phyloP scores from a whole-genome alignment of 805 yeast species.

The Candida pseudoglaebosa region DNA sequence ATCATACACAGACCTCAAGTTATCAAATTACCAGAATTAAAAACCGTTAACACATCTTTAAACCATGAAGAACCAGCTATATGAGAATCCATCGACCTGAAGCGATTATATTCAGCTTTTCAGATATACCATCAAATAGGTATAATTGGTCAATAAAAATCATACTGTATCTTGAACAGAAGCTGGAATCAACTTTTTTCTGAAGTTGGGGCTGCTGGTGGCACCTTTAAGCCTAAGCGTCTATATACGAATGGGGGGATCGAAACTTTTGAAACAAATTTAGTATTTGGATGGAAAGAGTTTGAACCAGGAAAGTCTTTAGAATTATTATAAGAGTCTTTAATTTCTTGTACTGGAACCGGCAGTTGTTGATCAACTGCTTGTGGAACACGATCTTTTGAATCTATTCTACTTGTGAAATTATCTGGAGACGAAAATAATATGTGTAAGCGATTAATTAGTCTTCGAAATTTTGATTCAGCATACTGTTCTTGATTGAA shows the following conservation, averaged over 20 bases:
- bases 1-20: too few relatives aligned
- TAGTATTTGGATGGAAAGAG: background rate
- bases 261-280: slow-evolving; percentile 6
- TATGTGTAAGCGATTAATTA: background rate
- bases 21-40: too few relatives aligned
- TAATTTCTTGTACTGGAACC: background rate
- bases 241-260: slow-evolving; percentile 14
- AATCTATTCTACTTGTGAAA: background rate
- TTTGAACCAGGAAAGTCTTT: background rate
- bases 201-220: background rate
- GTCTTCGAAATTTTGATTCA: background rate
- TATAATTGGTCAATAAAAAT: too few relatives aligned
- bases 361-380: background rate
- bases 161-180: too few relatives aligned
- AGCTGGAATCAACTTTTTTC: background rate
- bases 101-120: too few relatives aligned
- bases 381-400: background rate
- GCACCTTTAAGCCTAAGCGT: slow-evolving; percentile 9
- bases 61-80: too few relatives aligned
- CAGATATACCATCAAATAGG: too few relatives aligned
- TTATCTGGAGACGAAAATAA: background rate
- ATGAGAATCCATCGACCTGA: too few relatives aligned
- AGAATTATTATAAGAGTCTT: background rate
- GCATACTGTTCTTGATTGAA: slow-evolving; percentile 8
- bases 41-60: too few relatives aligned